Evolutionary conservation across 2,329 filamentous ascomycete species (phyloP).

Genomic region (Stachybotrys elegans): DNA sequence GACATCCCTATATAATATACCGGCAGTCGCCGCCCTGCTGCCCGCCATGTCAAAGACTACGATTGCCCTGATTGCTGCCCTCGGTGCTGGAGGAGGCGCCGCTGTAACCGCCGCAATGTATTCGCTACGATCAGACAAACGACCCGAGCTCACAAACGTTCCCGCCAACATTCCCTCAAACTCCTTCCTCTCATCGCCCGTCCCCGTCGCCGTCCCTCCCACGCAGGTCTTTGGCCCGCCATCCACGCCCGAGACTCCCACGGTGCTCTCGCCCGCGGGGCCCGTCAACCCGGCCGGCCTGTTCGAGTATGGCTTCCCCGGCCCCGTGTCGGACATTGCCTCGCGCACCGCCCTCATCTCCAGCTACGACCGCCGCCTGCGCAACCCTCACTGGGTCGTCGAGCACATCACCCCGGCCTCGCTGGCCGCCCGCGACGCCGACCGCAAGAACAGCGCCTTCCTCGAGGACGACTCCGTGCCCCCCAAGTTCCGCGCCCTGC

Average conservation of each 20-base stretch:
- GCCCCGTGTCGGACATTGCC: conserved; percentile 79
- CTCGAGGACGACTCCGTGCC: conserved; percentile 77
- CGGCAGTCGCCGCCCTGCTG: conserved; percentile 6
- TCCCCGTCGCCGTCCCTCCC: conserved; percentile 39
- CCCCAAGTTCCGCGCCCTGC: conserved; percentile 77
- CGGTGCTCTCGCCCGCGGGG: conserved; percentile 22
- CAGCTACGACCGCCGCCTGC: conserved; percentile 81
- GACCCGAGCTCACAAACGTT: conserved; percentile 28
- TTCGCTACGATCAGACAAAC: conserved; percentile 48
- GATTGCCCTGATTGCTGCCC: conserved; percentile 67
- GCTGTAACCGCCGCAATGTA: conserved; percentile 67
- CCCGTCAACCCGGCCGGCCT: conserved; percentile 71
- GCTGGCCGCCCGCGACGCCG: conserved; percentile 66
- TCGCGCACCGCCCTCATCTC: conserved; percentile 73
- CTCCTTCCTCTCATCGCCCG: conserved; percentile 20
- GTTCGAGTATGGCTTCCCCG: conserved; percentile 87
- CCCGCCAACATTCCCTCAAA: conserved; percentile 25
- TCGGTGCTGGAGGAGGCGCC: conserved; percentile 72
- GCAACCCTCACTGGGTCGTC: conserved; percentile 91
- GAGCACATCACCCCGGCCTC: conserved; percentile 95
- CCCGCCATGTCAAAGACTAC: conserved; percentile 72
- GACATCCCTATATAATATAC: too few relatives aligned
- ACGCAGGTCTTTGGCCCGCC: conserved; percentile 46
- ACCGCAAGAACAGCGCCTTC: conserved; percentile 80
- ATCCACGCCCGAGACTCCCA: conserved; percentile 22